A percentile compares a stretch with the other conserved stretches of the same genome.
phyloP scores from a whole-genome alignment of 805 yeast genomes.

The Candida cerambycidarum region DNA sequence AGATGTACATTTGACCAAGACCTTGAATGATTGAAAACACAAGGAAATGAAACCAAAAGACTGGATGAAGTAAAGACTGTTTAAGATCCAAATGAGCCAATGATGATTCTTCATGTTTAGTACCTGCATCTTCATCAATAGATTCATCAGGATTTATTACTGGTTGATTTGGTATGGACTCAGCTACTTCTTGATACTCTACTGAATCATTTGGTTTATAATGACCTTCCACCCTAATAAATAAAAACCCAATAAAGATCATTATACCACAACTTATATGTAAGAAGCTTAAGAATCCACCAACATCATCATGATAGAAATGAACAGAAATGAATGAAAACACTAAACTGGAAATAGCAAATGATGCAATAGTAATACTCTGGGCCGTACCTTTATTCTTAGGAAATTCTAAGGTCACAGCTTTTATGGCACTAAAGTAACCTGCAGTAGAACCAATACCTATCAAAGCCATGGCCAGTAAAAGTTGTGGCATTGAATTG shows the following conservation, averaged over 20 bases:
- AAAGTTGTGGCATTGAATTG: slow-evolving; percentile 17
- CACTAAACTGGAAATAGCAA: slow-evolving; percentile 34
- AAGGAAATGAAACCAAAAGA: slow-evolving; percentile 33
- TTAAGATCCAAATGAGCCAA: slow-evolving; percentile 20
- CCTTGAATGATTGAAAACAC: slow-evolving; percentile 34
- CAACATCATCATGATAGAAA: slow-evolving; percentile 23
- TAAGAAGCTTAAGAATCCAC: slow-evolving; percentile 24
- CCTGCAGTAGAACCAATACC: slow-evolving; percentile 36
- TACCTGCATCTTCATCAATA: background rate
- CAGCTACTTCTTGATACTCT: slow-evolving; percentile 12
- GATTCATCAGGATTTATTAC: background rate
- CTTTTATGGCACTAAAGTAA: slow-evolving; percentile 34
- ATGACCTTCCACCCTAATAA: slow-evolving; percentile 30
- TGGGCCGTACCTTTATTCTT: slow-evolving; percentile 35
- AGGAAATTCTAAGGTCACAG: slow-evolving; percentile 34
- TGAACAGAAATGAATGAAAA: slow-evolving; percentile 23
- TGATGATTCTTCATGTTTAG: slow-evolving; percentile 3
- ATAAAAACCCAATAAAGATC: slow-evolving; percentile 28
- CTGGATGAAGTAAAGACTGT: slow-evolving; percentile 26
- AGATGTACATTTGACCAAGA: slow-evolving; percentile 39
- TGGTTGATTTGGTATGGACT: slow-evolving; percentile 10
- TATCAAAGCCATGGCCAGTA: slow-evolving; percentile 28
- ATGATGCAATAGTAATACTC: slow-evolving; percentile 35
- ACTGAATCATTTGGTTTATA: slow-evolving; percentile 7
- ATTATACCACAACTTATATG: slow-evolving; percentile 23